phyloP scores from a whole-genome alignment of 768 basidiomycete species.

The Mycena alexandri region DNA sequence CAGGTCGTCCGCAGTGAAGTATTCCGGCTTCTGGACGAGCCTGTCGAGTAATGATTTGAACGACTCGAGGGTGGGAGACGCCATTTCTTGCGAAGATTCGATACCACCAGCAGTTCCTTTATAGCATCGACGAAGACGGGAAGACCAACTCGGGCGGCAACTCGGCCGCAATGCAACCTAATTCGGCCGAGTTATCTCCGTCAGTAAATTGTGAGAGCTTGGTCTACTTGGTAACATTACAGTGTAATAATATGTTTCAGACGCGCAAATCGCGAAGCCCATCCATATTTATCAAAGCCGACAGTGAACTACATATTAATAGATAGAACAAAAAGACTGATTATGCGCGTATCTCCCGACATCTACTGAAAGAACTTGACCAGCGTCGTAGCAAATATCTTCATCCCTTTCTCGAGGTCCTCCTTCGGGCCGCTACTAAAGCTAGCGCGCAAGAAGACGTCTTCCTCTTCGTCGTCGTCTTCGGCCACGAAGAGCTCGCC shows the following conservation, averaged over 20 bases:
- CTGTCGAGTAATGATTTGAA: constrained; percentile 86
- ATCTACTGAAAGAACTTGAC: constrained; percentile 36
- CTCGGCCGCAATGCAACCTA: too few relatives aligned
- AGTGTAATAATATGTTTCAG: too few relatives aligned
- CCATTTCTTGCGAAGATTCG: constrained; percentile 9
- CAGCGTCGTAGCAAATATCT: constrained; percentile 24
- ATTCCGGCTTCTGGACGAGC: constrained; percentile 84
- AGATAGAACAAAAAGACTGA: too few relatives aligned
- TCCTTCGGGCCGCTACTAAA: constrained; percentile 35
- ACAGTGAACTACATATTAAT: too few relatives aligned
- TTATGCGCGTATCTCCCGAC: too few relatives aligned
- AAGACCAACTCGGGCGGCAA: too few relatives aligned
- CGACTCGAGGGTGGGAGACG: constrained; percentile 47
- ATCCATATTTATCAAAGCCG: too few relatives aligned
- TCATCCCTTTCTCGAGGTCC: constrained; percentile 30
- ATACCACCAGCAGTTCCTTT: background rate
- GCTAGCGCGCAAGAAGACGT: constrained; percentile 35
- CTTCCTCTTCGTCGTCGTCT: constrained; percentile 34
- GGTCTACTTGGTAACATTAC: too few relatives aligned
- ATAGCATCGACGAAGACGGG: background rate
- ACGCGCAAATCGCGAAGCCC: too few relatives aligned
- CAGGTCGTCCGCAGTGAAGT: constrained; percentile 84
- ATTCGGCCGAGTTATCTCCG: too few relatives aligned
- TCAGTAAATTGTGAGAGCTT: too few relatives aligned
- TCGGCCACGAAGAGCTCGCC: constrained; percentile 37